phyloP scores from a whole-genome alignment of 2,329 filamentous ascomycete species.

The Pseudogymnoascus sp. region DNA sequence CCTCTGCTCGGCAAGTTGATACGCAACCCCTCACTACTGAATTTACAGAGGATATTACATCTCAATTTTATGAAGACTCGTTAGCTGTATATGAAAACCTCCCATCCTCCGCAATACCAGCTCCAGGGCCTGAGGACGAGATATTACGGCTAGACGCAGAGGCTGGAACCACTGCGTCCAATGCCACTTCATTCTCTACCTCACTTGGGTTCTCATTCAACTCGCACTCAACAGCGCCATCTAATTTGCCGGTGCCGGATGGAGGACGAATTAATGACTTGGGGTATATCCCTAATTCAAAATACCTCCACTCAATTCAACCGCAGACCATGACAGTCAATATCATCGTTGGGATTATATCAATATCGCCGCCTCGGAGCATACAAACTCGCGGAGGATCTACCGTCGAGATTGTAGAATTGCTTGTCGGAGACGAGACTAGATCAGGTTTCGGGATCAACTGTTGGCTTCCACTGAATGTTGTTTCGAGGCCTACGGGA shows the following conservation, averaged over 20 bases:
- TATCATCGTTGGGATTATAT: constrained; percentile 73
- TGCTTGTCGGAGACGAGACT: constrained; percentile 81
- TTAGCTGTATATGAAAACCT: constrained; percentile 63
- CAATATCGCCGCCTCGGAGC: constrained; percentile 59
- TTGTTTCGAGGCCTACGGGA: constrained; percentile 38
- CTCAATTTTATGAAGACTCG: constrained; percentile 73
- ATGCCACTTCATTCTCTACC: constrained; percentile 31
- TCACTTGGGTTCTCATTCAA: constrained; percentile 17
- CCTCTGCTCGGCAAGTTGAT: constrained; percentile 21
- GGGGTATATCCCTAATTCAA: constrained; percentile 61
- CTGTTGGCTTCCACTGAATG: constrained; percentile 70
- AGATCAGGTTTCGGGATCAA: constrained; percentile 72
- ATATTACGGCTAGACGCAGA: constrained; percentile 14
- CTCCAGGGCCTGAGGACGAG: not conserved
- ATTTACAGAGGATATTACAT: constrained; percentile 36
- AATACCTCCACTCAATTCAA: constrained; percentile 57
- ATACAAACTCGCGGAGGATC: constrained; percentile 62
- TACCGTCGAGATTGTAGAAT: constrained; percentile 62
- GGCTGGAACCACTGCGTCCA: constrained; percentile 32
- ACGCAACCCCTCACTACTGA: constrained; percentile 15
- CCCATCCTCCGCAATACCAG: constrained; percentile 52
- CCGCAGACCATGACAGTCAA: constrained; percentile 81
- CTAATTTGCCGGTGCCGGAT: constrained; percentile 20
- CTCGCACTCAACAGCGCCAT: constrained; percentile 27
- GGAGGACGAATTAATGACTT: constrained; percentile 52